Conservation (phyloP, 768 basidiomycete species). For the Glaciozyma antarctica region DNA sequence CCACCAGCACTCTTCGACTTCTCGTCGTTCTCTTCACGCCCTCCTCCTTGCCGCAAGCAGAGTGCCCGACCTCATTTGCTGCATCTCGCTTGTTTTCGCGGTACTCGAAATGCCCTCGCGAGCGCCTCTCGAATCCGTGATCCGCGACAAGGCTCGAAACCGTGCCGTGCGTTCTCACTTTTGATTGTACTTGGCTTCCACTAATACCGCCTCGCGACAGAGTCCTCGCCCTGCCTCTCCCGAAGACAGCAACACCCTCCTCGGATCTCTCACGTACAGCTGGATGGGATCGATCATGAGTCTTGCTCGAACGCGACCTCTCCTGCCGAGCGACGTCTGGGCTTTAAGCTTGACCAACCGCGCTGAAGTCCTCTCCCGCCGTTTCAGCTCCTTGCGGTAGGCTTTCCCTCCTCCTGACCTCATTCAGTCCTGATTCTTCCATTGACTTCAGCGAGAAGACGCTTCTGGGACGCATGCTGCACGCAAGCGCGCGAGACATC, state of each 20-base stretch:
- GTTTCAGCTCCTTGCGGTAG: conserved; percentile 14
- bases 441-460: conserved; percentile 5
- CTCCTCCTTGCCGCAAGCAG: not conserved
- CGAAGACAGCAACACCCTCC: conserved; percentile 25
- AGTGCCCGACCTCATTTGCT: conserved; percentile 3
- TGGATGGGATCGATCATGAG: conserved; percentile 28
- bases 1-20: not conserved
- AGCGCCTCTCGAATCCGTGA: conserved; percentile 2
- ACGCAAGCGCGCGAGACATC: conserved; percentile 27
- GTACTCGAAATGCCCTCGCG: conserved; percentile 13
- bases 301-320: conserved; percentile 5
- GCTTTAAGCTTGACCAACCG: conserved; percentile 26
- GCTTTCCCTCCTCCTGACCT: not conserved
- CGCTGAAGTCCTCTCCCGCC: conserved; percentile 16
- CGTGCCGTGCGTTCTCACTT: not conserved
- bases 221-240: conserved; percentile 8
- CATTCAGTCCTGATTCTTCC: too few species aligned
- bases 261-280: conserved; percentile 18
- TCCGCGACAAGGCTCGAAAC: conserved; percentile 2
- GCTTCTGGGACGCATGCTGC: conserved; percentile 18
- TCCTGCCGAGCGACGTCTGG: conserved; percentile 25
- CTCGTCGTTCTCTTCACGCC: not conserved
- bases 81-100: not conserved
- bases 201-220: not conserved
- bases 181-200: too few species aligned